Conservation (phyloP, 352 stramenopile species). For the Phytophthora ramorum region DNA sequence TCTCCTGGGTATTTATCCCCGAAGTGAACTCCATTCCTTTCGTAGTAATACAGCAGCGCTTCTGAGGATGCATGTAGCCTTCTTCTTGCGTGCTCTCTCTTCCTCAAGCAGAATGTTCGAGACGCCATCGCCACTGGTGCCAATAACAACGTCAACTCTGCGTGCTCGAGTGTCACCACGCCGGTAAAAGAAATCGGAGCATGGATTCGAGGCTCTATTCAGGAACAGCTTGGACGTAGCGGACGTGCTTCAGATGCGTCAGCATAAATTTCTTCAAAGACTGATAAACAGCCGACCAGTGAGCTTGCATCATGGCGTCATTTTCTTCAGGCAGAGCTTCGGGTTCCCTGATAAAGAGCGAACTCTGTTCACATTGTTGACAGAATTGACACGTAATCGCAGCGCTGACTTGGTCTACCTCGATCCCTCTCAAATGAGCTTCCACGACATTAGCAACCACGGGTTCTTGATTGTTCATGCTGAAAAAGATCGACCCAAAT, state of each 20-base stretch:
- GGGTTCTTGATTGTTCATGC: not conserved
- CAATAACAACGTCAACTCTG: not conserved
- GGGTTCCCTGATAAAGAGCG: slow-evolving; percentile 1
- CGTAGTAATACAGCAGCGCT: not conserved
- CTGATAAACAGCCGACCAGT: slow-evolving; percentile 7
- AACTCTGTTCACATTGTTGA: slow-evolving; percentile 2
- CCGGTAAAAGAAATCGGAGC: not conserved
- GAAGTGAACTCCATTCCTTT: not conserved
- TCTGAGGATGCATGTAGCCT: no score
- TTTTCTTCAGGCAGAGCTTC: not conserved
- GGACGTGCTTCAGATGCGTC: slow-evolving; percentile 4
- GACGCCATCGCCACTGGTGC: no score
- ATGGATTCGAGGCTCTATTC: not conserved
- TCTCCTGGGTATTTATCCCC: not conserved
- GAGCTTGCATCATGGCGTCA: slow-evolving; percentile 2
- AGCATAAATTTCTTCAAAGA: slow-evolving; percentile 15
- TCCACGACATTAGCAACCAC: not conserved
- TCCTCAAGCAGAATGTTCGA: no score
- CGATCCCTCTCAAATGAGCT: slow-evolving; percentile 7
- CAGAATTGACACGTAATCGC: slow-evolving; percentile 11
- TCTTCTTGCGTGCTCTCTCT: no score
- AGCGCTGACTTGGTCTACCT: not conserved
- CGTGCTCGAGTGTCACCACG: not conserved
- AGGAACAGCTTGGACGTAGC: not conserved
- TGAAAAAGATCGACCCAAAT: slow-evolving; percentile 6